Base-by-base conservation (phyloP, 257 asterid genomes). In the Fraxinus anomala region DNA sequence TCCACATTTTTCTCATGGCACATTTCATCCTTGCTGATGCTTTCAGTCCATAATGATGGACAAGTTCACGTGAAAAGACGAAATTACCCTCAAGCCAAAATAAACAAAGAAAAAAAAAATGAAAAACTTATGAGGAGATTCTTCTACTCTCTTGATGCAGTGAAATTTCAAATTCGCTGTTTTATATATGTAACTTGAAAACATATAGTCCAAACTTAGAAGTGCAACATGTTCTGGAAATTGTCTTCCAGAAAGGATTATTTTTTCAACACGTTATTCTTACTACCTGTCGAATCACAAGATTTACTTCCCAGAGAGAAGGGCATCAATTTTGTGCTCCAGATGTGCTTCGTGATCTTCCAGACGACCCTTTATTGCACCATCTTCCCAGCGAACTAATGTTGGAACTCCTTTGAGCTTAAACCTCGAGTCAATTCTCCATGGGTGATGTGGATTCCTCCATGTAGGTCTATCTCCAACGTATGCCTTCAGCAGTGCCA, bases 401-500 rank as follows among this genome's bases (percentile, higher is more conserved):
- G 98, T 92, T 2, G 98, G 99, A 82, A 94, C 99, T 42, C 96
- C 98, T 51, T 37, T 77, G 61, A 94, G 94, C 82, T 83, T 89
- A 83, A 94, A 94, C 80, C 61, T 87, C 0, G 92, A 78, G 80
- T 90, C 99, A 6, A 77, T 77, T 77, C 98, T 87, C 98, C 92
- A 92, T 0, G 97, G 96, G 78, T 94, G 99, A 42, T 31, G 81
- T 17, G 96, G 88, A 70, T 80, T 94, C 76, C 98, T 90, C 99
- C 99, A 94, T 0, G 96, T 89, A 28, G 95, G 92, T 71, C 96
- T 85, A 77, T 94, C 99, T 78, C 99, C 99, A 61, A 89, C 99
- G n/a, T 90, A 94, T 12, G 97, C 97, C 85, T 89, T 94, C 83
- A 94, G 83, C 77, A 94, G 86, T 28, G 86, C 89, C 42, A 92